These are phyloP conservation scores for Candida saitoana DNA, from an alignment of 805 yeast species.

Conservation along the genomic window DNA sequence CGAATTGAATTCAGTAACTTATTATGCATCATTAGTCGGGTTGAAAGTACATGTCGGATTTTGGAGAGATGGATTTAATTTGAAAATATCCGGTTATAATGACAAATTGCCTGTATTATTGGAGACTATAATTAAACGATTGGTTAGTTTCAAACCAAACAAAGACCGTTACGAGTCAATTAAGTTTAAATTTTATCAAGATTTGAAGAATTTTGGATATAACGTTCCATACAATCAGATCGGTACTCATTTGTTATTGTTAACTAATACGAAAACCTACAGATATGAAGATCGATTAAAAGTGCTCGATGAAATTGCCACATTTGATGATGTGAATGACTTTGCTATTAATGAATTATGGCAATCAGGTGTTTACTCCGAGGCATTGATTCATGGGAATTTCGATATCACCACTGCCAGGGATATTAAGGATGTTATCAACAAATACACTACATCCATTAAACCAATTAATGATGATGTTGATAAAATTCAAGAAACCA, in stretches of 20 bases:
- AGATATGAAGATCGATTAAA: conserved; percentile 55
- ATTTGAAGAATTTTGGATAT: conserved; percentile 63
- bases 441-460: conserved; percentile 25
- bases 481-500: conserved; percentile 15
- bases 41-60: conserved; percentile 53
- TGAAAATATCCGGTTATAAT: conserved; percentile 74
- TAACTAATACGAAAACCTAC: conserved; percentile 74
- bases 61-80: conserved; percentile 65
- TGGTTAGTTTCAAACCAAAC: conserved; percentile 48
- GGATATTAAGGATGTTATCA: conserved; percentile 42
- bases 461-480: conserved; percentile 33
- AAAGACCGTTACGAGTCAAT: conserved; percentile 61
- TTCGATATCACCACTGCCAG: conserved; percentile 49
- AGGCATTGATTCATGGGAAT: conserved; percentile 78
- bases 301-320: conserved; percentile 36
- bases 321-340: conserved; percentile 46
- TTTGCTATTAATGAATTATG: conserved; percentile 47
- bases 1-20: conserved; percentile 67
- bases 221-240: conserved; percentile 78
- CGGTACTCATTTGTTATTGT: conserved; percentile 53
- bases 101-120: conserved; percentile 70
- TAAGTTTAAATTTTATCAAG: conserved; percentile 60
- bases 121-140: conserved; percentile 52
- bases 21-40: conserved; percentile 83
- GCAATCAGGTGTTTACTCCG: conserved; percentile 58